Conservation (phyloP, 352 stramenopile species). For the Phytopythium cucurbitacearum region DNA sequence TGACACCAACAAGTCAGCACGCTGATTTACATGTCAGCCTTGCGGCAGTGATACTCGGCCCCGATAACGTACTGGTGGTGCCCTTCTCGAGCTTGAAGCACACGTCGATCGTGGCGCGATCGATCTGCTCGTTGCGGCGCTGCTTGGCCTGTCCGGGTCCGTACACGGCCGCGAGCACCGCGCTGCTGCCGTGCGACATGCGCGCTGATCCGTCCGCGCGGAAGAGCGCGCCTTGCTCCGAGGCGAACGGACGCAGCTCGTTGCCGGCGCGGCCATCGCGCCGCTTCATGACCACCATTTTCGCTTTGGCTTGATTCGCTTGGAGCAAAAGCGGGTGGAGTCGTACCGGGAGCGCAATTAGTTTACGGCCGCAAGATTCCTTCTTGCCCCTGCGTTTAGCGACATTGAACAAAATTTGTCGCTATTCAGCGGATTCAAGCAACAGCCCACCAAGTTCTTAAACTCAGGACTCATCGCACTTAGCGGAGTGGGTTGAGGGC, state of each 20-base stretch:
- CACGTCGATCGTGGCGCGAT: conserved; percentile 65
- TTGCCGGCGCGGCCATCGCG: conserved; percentile 68
- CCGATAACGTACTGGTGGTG: conserved; percentile 43
- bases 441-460: neutral
- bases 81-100: conserved; percentile 81
- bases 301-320: conserved; percentile 3
- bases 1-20: neutral
- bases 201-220: conserved; percentile 73
- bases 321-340: neutral
- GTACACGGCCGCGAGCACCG: conserved; percentile 72
- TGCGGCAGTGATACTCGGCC: neutral
- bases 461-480: neutral
- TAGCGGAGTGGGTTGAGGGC: neutral
- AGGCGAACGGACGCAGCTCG: conserved; percentile 71
- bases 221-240: conserved; percentile 73
- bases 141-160: conserved; percentile 72
- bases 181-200: conserved; percentile 73
- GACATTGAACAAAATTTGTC: neutral
- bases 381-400: neutral
- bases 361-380: neutral
- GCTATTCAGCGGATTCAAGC: neutral
- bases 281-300: conserved; percentile 44
- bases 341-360: conserved; percentile 1
- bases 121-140: conserved; percentile 59
- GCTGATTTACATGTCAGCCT: neutral